Evolutionary conservation across 257 asterid species (phyloP), one percentile per base, ranked within the genome.

Genomic region (Handroanthus guayacan): DNA sequence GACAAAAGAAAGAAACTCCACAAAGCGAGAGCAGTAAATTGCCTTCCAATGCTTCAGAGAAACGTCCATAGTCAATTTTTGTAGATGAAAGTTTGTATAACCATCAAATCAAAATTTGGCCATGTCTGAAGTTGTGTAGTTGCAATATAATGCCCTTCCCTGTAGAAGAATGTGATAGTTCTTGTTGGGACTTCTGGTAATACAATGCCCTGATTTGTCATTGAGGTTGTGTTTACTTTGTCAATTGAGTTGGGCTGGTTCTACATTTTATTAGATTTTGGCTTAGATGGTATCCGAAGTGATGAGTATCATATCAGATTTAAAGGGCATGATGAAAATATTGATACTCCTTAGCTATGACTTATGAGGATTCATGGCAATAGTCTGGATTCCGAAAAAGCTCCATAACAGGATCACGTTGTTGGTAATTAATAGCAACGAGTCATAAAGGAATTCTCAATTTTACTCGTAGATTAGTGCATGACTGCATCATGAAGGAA

Each of bases 1-100:
- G 98, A 77, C 71, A 83, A 37, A 81, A 81, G 75, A 84, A 87
- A 83, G 86, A 76, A 79, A 39, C 70, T 76, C 77, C 81, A 66
- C 81, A 82, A 62, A 78, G 43, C 55, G 87, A 86, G 75, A 56
- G 61, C 0, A 80, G 50, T 74, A 90, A 89, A 52, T 50, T 51
- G 70, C 52, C 88, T 61, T 50, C 95, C 20, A 54, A 62, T 77
- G 78, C 81, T 61, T 63, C 75, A 43, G 91, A 88, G 69, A 87
- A 88, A 79, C 90, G 78, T 39, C 84, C 88, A 2, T 88, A 82
- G 70, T 57, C 43, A 60, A 13, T 44, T 55, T 25, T 81, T 68
- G 20, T 36, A 38, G 36, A 51, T 62, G 56, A 52, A 48, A 64
- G 47, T 70, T 66, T 79, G 81, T 80, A 62, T 51, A 62, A 51